A percentile compares a stretch with the other conserved stretches of the same genome.
phyloP scores from a whole-genome alignment of 2,329 filamentous ascomycete genomes.

The Fusarium hainanense region DNA sequence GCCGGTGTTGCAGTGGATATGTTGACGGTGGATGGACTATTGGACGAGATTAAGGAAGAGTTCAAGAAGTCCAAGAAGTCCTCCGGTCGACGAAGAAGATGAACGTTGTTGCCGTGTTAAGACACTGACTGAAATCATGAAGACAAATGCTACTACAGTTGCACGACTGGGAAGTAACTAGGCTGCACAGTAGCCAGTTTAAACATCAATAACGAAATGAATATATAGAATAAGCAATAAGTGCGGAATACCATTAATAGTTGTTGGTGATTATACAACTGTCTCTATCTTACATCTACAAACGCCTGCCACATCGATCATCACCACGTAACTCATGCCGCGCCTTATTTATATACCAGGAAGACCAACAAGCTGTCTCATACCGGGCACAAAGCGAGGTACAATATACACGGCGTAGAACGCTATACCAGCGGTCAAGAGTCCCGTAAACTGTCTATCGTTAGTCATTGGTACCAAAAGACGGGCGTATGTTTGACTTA shows the following conservation, averaged over 20 bases:
- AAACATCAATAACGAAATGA: background rate
- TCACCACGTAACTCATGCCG: conserved; percentile 18
- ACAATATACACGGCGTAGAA: conserved; percentile 64
- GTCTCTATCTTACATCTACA: conserved; percentile 17
- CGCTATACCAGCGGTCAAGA: conserved; percentile 59
- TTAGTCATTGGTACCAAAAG: conserved; percentile 31
- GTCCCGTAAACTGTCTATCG: conserved; percentile 62
- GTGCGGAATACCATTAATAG: background rate
- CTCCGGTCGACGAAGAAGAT: background rate
- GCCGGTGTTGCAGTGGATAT: conserved; percentile 62
- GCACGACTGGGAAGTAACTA: no score
- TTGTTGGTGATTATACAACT: conserved; percentile 5
- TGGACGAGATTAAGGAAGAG: conserved; percentile 47
- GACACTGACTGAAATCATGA: no score
- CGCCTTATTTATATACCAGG: conserved; percentile 59
- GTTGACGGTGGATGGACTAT: conserved; percentile 54
- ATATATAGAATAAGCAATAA: background rate
- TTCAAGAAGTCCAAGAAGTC: conserved; percentile 34
- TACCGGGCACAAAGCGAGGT: conserved; percentile 60
- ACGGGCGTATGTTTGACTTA: conserved; percentile 51
- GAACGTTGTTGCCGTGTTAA: no score
- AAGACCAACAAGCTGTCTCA: conserved; percentile 60
- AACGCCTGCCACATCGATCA: conserved; percentile 11
- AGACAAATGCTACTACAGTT: background rate
- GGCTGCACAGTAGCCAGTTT: no score